Percentiles rank a stretch among this genome's conserved stretches.
Evolutionary conservation across 2,329 filamentous ascomycete genomes (phyloP).

Genomic region (Chaetomium olivaceum): DNA sequence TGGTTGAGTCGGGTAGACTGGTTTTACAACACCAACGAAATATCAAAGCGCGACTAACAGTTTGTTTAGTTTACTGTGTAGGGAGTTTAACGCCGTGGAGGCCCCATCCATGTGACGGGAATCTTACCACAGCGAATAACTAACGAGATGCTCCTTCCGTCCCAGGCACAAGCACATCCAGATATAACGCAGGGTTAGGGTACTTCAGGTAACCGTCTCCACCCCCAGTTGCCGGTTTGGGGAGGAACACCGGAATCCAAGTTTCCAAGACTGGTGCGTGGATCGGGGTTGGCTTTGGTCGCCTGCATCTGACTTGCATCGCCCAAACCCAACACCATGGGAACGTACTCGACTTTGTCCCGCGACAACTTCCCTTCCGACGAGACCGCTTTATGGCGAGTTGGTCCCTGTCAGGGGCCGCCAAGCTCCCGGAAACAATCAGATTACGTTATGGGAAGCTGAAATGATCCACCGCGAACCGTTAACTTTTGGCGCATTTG

Average conservation of each 20-base stretch:
- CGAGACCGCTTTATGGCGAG: neutral
- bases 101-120: no score
- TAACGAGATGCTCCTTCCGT: no score
- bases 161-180: neutral
- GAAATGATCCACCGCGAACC: slow-evolving; percentile 16
- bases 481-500: neutral
- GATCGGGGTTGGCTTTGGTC: neutral
- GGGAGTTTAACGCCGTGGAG: no score
- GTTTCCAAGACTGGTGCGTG: neutral
- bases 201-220: neutral
- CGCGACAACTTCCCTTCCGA: neutral
- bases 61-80: no score
- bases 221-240: slow-evolving; percentile 2
- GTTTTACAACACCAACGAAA: neutral
- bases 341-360: neutral
- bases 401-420: slow-evolving; percentile 21
- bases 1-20: neutral
- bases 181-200: neutral
- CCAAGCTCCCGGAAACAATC: slow-evolving; percentile 23
- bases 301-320: neutral
- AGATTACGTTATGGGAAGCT: slow-evolving; percentile 29
- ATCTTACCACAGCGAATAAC: no score
- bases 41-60: no score
- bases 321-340: neutral
- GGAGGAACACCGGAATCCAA: neutral